Evolutionary conservation across 1,284 basidiomycete species (phyloP).

Genomic region (Ustilago xerochloae): DNA sequence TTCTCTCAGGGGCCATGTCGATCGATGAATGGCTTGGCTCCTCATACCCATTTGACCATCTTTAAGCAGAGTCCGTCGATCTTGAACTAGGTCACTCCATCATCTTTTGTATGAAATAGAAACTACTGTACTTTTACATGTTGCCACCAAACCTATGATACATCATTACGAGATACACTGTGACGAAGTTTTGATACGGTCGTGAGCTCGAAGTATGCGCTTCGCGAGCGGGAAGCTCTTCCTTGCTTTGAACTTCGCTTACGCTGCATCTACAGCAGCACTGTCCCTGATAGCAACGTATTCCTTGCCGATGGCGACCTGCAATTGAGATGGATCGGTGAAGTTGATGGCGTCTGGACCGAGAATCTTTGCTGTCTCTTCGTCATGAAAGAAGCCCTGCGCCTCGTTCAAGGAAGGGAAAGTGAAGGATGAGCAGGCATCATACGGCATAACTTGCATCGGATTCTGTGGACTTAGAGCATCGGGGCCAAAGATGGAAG

Average conservation of each 20-base stretch:
- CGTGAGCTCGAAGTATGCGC: too few species aligned
- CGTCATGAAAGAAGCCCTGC: conserved; percentile 20
- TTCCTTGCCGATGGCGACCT: conserved; percentile 18
- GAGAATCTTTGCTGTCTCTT: conserved; percentile 9
- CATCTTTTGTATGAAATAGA: background rate
- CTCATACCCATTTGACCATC: conserved; percentile 39
- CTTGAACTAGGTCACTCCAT: too few species aligned
- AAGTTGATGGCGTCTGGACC: conserved; percentile 21
- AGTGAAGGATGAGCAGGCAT: conserved; percentile 27
- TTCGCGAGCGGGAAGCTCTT: too few species aligned
- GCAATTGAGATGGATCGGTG: conserved; percentile 15
- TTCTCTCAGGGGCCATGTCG: conserved; percentile 36
- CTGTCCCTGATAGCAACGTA: background rate
- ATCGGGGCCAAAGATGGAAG: conserved; percentile 23
- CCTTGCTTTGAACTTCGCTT: too few species aligned
- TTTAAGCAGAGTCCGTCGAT: conserved; percentile 4
- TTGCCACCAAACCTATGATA: too few species aligned
- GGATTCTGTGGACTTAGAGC: conserved; percentile 9
- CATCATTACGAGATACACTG: background rate
- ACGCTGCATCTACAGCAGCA: too few species aligned
- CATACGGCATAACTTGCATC: conserved; percentile 20
- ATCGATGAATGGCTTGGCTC: conserved; percentile 50
- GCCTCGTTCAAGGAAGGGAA: conserved; percentile 22
- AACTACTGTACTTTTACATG: background rate
- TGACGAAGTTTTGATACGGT: background rate